Percentiles rank a stretch among this genome's conserved stretches.
phyloP scores from a whole-genome alignment of 176 grass and related monocot genomes.

The Lolium multiflorum region DNA sequence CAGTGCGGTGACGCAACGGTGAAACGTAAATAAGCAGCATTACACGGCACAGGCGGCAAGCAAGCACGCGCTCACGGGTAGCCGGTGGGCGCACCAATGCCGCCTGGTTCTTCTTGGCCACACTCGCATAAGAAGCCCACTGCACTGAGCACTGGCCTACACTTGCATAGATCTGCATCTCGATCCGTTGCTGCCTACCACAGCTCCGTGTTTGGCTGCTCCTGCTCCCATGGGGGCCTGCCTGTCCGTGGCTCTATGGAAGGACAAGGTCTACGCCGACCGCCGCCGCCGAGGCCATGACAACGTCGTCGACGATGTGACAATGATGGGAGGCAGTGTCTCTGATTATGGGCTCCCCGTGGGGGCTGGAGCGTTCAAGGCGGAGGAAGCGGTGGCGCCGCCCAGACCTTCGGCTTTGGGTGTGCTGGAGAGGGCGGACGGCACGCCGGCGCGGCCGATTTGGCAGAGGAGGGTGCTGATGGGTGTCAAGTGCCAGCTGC shows the following conservation, averaged over 20 bases:
- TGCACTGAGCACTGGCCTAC: background rate
- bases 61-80: conserved; percentile 35
- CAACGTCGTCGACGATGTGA: background rate
- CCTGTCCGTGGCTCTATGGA: conserved; percentile 49
- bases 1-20: conserved; percentile 27
- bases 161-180: background rate
- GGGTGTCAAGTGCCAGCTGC: conserved; percentile 53
- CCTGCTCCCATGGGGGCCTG: conserved; percentile 44
- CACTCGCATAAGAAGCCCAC: conserved; percentile 40
- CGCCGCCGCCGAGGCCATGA: background rate
- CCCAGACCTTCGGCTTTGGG: background rate
- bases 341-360: background rate
- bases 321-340: background rate
- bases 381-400: background rate
- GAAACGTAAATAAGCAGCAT: conserved; percentile 41
- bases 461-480: conserved; percentile 59
- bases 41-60: background rate
- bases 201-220: background rate
- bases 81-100: conserved; percentile 9
- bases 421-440: background rate
- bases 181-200: background rate
- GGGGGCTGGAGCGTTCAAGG: background rate
- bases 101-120: conserved; percentile 6
- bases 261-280: conserved; percentile 40
- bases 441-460: conserved; percentile 48